Base-by-base conservation (phyloP, 768 basidiomycete species). In the Crassisporium funariophilum region DNA sequence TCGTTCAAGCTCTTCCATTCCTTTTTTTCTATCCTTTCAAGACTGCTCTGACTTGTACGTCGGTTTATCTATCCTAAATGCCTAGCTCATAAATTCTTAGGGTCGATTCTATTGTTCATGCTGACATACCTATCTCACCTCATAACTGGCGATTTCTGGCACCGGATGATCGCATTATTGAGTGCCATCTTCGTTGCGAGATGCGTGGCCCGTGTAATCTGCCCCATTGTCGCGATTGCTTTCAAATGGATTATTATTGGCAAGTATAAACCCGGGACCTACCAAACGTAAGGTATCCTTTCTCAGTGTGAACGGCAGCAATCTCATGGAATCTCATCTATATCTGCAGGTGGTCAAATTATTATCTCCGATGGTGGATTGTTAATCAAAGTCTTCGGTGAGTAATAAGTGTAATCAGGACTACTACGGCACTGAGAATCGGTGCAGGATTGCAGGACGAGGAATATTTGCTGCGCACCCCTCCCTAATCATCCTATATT, bases 201-300 rank as follows among this genome's bases (percentile, higher is more conserved):
- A 21, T 40, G 72, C 4, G 45, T 59, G 4, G 64, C 64, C 13
- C 64, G 71, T 13, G 60, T 71, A 29, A 44, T 73, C 19, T 67
- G 65, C 19, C 76, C 76, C 2, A 23, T 76, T 17, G 48, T 56
- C 4, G 65, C 74, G 0, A 75, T 76, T 41, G 10, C 59, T 8
- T 73, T 76, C 66, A 76, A 78, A 42, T 78, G 76, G 75, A 24
- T 71, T 31, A 62, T 76, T 39, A 75, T 78, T 35, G 74, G 76
- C 1, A 55, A 57, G 21, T 74, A 76, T 58, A 68, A 59, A 48
- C 58, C 66, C 4, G 73, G 72, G 6, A 61, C 52, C 1, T 67
- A 74, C 49, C 63, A 57, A 45, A 66, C 68, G 70, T 72, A 55
- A 47, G 66, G 52, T 10, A n/a, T 15, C n/a, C 19, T 46, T 50